Conservation (phyloP, 768 basidiomycete species). For the Butyriboletus loyo region DNA sequence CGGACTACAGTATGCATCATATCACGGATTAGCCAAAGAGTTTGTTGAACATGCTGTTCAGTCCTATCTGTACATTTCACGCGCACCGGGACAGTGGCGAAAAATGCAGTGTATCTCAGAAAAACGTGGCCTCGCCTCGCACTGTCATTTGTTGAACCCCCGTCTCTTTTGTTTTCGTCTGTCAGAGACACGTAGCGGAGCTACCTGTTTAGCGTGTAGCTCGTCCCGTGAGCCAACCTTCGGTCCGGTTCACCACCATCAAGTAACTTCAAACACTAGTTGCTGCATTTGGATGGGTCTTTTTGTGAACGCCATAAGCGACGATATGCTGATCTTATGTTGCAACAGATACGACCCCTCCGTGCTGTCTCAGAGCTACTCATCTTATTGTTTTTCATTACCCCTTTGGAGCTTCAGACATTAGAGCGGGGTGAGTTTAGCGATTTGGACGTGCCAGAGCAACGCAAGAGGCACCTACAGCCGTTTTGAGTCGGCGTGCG, state of each 20-base stretch:
- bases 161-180: constrained; percentile 6
- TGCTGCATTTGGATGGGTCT: constrained; percentile 13
- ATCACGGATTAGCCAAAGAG: too few relatives aligned
- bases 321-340: constrained; percentile 3
- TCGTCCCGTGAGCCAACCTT: too few relatives aligned
- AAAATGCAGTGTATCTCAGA: neutral
- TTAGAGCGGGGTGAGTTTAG: neutral
- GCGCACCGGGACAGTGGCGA: too few relatives aligned
- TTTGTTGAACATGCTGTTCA: too few relatives aligned
- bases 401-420: constrained; percentile 3
- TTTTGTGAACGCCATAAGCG: constrained; percentile 17
- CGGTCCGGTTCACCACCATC: neutral
- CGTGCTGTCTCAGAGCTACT: too few relatives aligned
- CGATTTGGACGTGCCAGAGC: neutral
- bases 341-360: neutral
- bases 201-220: too few relatives aligned
- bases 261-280: neutral
- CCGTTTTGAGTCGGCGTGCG: too few relatives aligned
- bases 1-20: neutral
- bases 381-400: constrained; percentile 21
- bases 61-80: too few relatives aligned
- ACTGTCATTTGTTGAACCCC: neutral
- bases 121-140: too few relatives aligned
- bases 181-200: neutral
- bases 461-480: neutral